Base-by-base conservation (phyloP, 169 alveolate genomes). In the Cyclospora cayetanensis region DNA sequence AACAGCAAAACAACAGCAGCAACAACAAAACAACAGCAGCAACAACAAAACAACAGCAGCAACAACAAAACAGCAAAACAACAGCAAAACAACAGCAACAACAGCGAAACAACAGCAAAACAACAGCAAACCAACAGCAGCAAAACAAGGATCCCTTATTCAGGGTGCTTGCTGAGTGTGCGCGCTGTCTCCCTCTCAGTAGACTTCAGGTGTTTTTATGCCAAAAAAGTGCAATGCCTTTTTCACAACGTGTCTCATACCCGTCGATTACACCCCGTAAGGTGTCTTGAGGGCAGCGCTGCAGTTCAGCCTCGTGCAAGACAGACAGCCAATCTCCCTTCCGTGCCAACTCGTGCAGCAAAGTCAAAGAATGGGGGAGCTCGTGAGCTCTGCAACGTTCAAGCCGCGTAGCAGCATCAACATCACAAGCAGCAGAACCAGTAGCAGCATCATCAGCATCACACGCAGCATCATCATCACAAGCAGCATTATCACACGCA, bases 261-360 rank as follows among this genome's bases (percentile, higher is more conserved):
- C 96, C 97, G 63, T 93, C 95, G 35, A 96, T 94, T 20, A 96
- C 94, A 86, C 95, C 96, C 43, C 84, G 90, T 35, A 95, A 94
- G 5, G 98, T 96, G 53, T 95, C 97, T 27, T 86, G 79, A 9
- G 97, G 97, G 91, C 98, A 96, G 83, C 96, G 95, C 93, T 96
- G 97, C 79, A 95, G 76, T 80, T 95, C 97, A 25, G 96, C 95
- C 85, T 96, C 97, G 43, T 96, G 96, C 35, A 96, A 88, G 46
- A 96, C 94, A 84, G 93, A 92, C 60, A 96, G 95, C 98, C 98
- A 96, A 70, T 96, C 97, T 55, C 95, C 95, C 93, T 94, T 95
- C 39, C 97, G 94, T 15, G 98, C 98, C 25, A 96, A 89, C 82
- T 95, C 97, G 93, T 96, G 98, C 42, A 96, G 94, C 70, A 96